Percentiles rank a stretch among this genome's conserved stretches.
phyloP scores from a whole-genome alignment of 78 protist species.

The Isochrysis galbana region DNA sequence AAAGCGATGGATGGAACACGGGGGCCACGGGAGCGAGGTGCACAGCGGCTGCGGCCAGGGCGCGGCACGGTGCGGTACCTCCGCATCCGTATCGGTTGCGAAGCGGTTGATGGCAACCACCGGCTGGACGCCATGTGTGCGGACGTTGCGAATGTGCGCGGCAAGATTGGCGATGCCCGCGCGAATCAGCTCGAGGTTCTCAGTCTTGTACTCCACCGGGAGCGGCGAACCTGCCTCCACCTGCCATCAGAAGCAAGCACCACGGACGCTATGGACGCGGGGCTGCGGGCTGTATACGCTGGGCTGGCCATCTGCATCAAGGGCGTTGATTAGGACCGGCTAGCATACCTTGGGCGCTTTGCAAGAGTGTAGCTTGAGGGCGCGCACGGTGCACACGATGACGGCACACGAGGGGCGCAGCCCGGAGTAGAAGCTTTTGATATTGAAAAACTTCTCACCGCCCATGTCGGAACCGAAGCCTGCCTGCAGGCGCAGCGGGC shows the following conservation, averaged over 20 bases:
- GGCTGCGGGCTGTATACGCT: too few species aligned
- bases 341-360: constrained; percentile 20
- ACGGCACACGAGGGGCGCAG: constrained; percentile 82
- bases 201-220: constrained; percentile 54
- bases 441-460: constrained; percentile 93
- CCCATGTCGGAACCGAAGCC: constrained; percentile 90
- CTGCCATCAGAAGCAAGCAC: too few species aligned
- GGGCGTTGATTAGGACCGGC: too few species aligned
- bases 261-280: too few species aligned
- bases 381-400: constrained; percentile 91
- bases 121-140: constrained; percentile 86
- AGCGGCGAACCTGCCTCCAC: constrained; percentile 77
- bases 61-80: too few species aligned
- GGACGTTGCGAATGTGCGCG: constrained; percentile 61
- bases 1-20: too few species aligned
- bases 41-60: neutral
- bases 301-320: too few species aligned
- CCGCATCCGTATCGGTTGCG: constrained; percentile 71
- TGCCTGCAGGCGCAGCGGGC: too few species aligned
- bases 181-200: constrained; percentile 62
- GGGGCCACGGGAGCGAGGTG: neutral
- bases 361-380: constrained; percentile 95
- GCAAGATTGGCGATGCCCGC: constrained; percentile 73
- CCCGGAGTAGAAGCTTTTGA: constrained; percentile 88
- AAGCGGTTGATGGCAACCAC: constrained; percentile 90